Evolutionary conservation across 257 asterid genomes (phyloP), one percentile per base, ranked within the genome.

Genomic region (Lycium ferocissimum): DNA sequence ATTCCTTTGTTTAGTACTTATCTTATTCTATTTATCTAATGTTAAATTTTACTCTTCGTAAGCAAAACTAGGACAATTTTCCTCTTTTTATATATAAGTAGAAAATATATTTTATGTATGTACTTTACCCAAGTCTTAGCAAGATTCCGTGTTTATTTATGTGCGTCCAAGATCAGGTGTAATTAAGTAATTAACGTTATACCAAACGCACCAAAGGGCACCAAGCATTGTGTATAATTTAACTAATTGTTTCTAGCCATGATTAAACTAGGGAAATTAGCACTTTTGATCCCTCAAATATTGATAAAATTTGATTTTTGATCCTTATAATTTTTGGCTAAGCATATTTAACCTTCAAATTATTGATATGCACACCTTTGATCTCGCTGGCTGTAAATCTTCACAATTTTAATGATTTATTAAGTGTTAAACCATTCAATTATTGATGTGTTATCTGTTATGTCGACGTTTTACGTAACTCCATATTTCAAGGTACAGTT

Each of bases 151-250:
- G 38, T 69, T 67, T 38, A 70, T 70, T 70, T 70, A 70, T 70
- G 35, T 17, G 33, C 33, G 17, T 70, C 54, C 35, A 70, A 70
- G 54, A 70, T 70, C 1, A 70, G 33, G 40, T 70, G 79, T 70
- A 70, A 70, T 17, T 40, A 70, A 38, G 33, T 70, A 70, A 70
- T 70, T 70, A 70, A 70, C 33, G 33, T 3, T 70, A 76, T 43
- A 76, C 43, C 80, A 73, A 73, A 73, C 59, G 7, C 80, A 73
- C 59, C 81, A 49, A 76, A 76, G 33, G 40, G 79, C 79, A 70
- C 53, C 79, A 71, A 40, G 22, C 43, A 75, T 75, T 20, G 38
- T 51, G 45, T 33, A 12, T 49, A 75, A 13, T 53, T 75, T 75
- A 47, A 47, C 61, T 75, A 73, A 47, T 3, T 6, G 2, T 75